Percentiles rank a stretch among this genome's conserved stretches.
Evolutionary conservation across 352 stramenopile genomes (phyloP).

Genomic region (Pythium biforme): DNA sequence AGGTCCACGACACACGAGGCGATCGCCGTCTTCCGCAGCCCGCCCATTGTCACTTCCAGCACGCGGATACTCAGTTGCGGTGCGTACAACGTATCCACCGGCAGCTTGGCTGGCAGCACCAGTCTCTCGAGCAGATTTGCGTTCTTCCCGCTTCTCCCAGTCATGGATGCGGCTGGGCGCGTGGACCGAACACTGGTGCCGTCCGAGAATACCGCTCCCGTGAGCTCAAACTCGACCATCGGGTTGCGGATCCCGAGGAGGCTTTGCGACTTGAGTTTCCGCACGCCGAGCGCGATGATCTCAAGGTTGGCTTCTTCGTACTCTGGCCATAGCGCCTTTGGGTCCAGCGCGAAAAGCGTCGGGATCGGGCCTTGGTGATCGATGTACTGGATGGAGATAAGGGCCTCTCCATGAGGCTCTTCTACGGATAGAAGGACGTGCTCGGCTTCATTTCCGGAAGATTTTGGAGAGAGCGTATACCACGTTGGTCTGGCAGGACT

Average conservation of each 20-base stretch:
- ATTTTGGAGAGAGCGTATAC: slow-evolving; percentile 34
- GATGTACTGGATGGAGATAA: slow-evolving; percentile 68
- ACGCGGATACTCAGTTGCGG: slow-evolving; percentile 68
- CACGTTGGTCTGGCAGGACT: slow-evolving; percentile 52
- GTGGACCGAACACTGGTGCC: slow-evolving; percentile 42
- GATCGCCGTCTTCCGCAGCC: slow-evolving; percentile 49
- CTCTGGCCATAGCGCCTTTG: slow-evolving; percentile 37
- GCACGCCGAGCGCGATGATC: slow-evolving; percentile 66
- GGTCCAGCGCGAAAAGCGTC: slow-evolving; percentile 25
- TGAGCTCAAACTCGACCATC: slow-evolving; percentile 68
- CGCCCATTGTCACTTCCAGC: slow-evolving; percentile 49
- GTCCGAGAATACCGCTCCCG: slow-evolving; percentile 49
- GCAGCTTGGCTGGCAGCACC: slow-evolving; percentile 46
- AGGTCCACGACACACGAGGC: slow-evolving; percentile 63
- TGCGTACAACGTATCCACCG: slow-evolving; percentile 55
- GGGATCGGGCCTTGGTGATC: slow-evolving; percentile 42
- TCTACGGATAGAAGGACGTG: slow-evolving; percentile 24
- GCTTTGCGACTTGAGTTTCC: slow-evolving; percentile 57
- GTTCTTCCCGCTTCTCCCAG: slow-evolving; percentile 49
- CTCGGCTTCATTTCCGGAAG: slow-evolving; percentile 5
- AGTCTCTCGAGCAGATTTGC: slow-evolving; percentile 72
- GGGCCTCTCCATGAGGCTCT: slow-evolving; percentile 41
- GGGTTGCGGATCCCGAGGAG: slow-evolving; percentile 56
- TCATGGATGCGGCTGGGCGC: slow-evolving; percentile 21
- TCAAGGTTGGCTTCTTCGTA: slow-evolving; percentile 58